Evolutionary conservation across 2,329 filamentous ascomycete species (phyloP), one percentile per base, ranked within the genome.

Genomic region (Curvularia lunata): DNA sequence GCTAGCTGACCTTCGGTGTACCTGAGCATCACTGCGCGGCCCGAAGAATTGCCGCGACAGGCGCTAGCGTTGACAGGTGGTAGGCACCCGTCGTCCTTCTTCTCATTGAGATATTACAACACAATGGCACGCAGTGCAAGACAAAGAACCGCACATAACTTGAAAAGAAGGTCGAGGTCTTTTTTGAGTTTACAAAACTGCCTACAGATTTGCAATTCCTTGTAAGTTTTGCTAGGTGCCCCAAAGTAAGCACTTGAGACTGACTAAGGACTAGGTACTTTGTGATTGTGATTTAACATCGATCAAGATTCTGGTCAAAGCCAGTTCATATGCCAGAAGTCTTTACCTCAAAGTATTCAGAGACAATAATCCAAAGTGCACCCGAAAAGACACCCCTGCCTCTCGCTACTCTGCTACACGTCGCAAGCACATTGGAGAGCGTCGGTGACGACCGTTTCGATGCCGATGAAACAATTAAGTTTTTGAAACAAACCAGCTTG

Each of bases 11-110:
- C 53, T 46, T 19, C 34, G 46, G 52, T 52, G 56, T 58, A 47
- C 56, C 52, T 55, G 56, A 55, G 12, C 52, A 58, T 50, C 41
- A 30, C 41, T 46, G 51, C 32, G 41, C 56, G 46, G 56, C 41
- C 56, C 56, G 56, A 58, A 50, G 41, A 55, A 27, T 41, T 28
- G 40, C 55, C 55, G 55, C 32, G 25, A 34, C 19, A 46, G 25
- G 51, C 45, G 55, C 51, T 58, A 58, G 50, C 40, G 19, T 21
- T 12, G 18, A 50, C 38, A 3, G 27, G 40, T 23, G 27, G 38
- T 21, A 46, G 30, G 30, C 19, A 45, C 19, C 41, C 8, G 6
- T 13, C 25, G 5, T 25, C n/a, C 18, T 43, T 19, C 4, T 23
- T 27, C 23, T 2, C 18, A 34, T 21, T 25, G 32, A 9, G 21